A percentile compares a stretch with the other conserved stretches of the same genome.
Evolutionary conservation across 495 filamentous ascomycete genomes (phyloP).

Genomic region (Sphaerosporella brunnea): DNA sequence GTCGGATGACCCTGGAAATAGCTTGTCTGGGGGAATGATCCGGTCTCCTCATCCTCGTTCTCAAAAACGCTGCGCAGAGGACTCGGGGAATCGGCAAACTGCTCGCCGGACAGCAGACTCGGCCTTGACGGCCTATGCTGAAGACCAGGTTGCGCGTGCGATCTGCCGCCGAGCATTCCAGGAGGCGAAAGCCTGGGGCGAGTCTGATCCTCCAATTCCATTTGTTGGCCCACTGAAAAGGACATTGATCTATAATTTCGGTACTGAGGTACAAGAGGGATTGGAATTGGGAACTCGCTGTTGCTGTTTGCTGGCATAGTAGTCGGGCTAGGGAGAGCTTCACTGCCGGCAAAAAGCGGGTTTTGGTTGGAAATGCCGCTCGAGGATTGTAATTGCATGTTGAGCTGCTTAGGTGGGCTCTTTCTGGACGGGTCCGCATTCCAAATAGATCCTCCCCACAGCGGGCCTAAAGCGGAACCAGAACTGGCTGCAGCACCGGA

Average conservation of each 20-base stretch:
- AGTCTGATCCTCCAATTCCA: conserved; percentile 49
- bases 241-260: conserved; percentile 92
- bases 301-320: conserved; percentile 32
- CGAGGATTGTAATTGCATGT: conserved; percentile 17
- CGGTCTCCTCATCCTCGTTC: conserved; percentile 48
- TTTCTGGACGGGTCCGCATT: conserved; percentile 25
- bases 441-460: conserved; percentile 25
- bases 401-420: conserved; percentile 24
- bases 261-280: conserved; percentile 75
- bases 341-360: conserved; percentile 27
- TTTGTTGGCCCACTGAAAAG: conserved; percentile 87
- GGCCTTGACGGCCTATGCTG: conserved; percentile 72
- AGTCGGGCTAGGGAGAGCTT: conserved; percentile 39
- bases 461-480: conserved; percentile 19
- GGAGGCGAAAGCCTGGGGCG: conserved; percentile 32
- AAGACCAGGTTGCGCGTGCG: conserved; percentile 43
- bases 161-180: conserved; percentile 37
- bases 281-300: conserved; percentile 69
- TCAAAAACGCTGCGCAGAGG: conserved; percentile 25
- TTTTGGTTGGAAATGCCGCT: conserved; percentile 25
- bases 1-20: conserved; percentile 16
- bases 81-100: conserved; percentile 23
- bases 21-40: conserved; percentile 11
- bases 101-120: conserved; percentile 43
- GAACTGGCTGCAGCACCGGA: conserved; percentile 12